Percentiles rank a stretch among this genome's conserved stretches.
phyloP scores from a whole-genome alignment of 371 early-diverging fungal genomes.

The Batkoa obscura region DNA sequence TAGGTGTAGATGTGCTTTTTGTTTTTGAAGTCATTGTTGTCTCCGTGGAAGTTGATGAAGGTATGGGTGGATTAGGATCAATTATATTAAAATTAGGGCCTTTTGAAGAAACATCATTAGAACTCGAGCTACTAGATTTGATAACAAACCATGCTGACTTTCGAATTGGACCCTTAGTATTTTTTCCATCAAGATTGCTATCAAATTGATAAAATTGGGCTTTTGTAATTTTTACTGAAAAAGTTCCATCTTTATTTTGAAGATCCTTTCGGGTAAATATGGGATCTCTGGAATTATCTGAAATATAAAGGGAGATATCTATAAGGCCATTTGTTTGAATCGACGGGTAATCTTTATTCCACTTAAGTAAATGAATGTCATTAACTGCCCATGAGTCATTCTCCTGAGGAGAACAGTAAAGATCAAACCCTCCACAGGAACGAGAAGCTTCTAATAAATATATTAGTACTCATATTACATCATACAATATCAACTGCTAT shows the following conservation, averaged over 20 bases:
- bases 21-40: background rate
- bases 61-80: background rate
- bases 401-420: constrained; percentile 1
- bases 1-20: background rate
- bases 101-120: no score
- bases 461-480: no score
- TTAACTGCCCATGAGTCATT: background rate
- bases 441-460: background rate
- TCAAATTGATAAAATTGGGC: background rate
- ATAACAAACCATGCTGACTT: background rate
- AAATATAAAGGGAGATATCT: background rate
- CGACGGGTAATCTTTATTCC: background rate
- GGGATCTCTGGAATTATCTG: background rate
- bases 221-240: background rate
- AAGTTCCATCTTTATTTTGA: background rate
- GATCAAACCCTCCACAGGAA: background rate
- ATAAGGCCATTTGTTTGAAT: background rate
- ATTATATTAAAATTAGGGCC: background rate
- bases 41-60: background rate
- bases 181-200: background rate
- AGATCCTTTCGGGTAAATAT: background rate
- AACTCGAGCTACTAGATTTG: background rate
- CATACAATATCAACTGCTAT: no score
- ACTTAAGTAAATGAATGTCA: background rate
- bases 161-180: background rate